A percentile compares a stretch with the other conserved stretches of the same genome.
Conservation (phyloP, 2,329 filamentous ascomycete genomes). For the Sclerotinia trifoliorum region DNA sequence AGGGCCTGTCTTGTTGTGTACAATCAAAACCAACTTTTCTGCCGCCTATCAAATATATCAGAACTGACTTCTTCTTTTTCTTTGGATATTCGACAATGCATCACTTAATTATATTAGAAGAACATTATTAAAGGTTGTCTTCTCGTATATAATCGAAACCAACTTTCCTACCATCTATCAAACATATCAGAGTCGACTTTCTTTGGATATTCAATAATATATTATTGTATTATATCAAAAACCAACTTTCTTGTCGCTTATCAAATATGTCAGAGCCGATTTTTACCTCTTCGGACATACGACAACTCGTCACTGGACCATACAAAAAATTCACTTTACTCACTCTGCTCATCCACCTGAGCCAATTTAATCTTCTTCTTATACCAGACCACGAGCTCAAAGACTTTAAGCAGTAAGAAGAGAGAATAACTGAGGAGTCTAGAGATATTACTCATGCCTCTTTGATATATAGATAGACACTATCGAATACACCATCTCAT, state of each 20-base stretch:
- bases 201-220: no score
- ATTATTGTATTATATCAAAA: no score
- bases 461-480: no score
- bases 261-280: no score
- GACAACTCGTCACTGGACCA: not conserved
- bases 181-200: no score
- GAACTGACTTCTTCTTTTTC: no score
- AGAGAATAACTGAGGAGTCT: not conserved
- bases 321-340: not conserved
- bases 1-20: rapidly evolving
- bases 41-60: no score
- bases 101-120: not conserved
- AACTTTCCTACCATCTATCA: no score
- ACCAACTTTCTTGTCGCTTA: not conserved
- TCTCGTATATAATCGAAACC: no score
- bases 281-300: not conserved
- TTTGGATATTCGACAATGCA: not conserved
- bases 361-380: not conserved
- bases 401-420: not conserved
- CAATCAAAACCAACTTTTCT: not conserved
- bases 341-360: not conserved
- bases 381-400: not conserved
- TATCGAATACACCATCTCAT: no score
- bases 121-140: no score
- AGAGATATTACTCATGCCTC: not conserved